Conservation (phyloP, 1,284 basidiomycete species). For the Sanghuangporus baumii region DNA sequence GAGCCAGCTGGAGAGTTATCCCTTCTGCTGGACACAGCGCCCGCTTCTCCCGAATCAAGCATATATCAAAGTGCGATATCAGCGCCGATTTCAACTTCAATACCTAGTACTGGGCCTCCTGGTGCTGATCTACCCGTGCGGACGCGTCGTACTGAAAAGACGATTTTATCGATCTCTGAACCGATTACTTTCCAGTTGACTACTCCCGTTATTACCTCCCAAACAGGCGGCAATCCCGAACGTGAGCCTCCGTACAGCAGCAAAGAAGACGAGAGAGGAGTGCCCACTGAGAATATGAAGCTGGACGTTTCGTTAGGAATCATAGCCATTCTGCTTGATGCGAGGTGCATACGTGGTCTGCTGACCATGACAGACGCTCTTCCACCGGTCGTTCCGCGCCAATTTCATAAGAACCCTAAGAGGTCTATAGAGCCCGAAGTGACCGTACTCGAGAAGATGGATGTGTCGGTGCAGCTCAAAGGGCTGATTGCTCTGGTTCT, state of each 20-base stretch:
- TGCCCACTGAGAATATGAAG: background rate
- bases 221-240: constrained; percentile 6
- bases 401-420: background rate
- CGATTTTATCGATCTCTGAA: constrained; percentile 48
- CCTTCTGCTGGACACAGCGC: constrained; percentile 38
- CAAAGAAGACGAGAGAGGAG: constrained; percentile 14
- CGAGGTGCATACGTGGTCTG: constrained; percentile 46
- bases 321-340: constrained; percentile 45
- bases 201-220: constrained; percentile 28
- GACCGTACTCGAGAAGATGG: constrained; percentile 31
- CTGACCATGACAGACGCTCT: constrained; percentile 37
- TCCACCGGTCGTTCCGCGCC: background rate
- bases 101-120: background rate
- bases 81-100: constrained; percentile 18
- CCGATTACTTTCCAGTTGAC: constrained; percentile 49
- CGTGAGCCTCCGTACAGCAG: constrained; percentile 14
- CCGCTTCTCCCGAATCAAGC: constrained; percentile 41
- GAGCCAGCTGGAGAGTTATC: constrained; percentile 31
- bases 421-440: constrained; percentile 10
- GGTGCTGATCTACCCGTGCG: constrained; percentile 14
- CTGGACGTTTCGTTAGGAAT: constrained; percentile 43
- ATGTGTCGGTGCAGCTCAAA: constrained; percentile 35
- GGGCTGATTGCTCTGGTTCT: constrained; percentile 48
- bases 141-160: background rate
- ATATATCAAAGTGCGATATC: constrained; percentile 75